Evolutionary conservation across 352 stramenopile species (phyloP).

Genomic region (Globisporangium barbulae): DNA sequence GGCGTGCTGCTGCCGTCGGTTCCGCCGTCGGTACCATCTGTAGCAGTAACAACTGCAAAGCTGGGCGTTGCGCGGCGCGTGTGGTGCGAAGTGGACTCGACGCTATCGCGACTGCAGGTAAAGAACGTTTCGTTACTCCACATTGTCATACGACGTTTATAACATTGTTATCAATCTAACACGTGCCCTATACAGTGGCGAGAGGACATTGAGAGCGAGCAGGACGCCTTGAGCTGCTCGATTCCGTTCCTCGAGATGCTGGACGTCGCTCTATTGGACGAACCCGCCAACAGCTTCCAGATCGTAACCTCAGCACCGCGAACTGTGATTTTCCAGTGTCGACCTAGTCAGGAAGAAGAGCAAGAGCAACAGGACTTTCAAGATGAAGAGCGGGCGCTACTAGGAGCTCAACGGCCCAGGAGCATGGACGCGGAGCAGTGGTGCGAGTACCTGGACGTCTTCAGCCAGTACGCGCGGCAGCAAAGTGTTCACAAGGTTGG

Average conservation of each 20-base stretch:
- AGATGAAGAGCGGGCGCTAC: constrained; percentile 3
- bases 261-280: constrained; percentile 20
- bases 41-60: background rate
- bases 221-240: constrained; percentile 10
- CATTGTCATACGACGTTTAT: background rate
- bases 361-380: background rate
- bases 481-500: background rate
- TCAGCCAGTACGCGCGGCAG: constrained; percentile 38
- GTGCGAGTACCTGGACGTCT: constrained; percentile 46
- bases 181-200: constrained; percentile 29
- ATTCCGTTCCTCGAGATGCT: constrained; percentile 36
- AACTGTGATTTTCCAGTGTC: constrained; percentile 48
- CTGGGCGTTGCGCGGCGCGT: constrained; percentile 39
- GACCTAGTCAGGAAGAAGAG: constrained; percentile 3
- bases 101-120: constrained; percentile 36
- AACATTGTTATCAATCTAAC: background rate
- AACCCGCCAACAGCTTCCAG: constrained; percentile 31
- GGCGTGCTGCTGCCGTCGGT: background rate
- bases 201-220: constrained; percentile 17
- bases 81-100: constrained; percentile 52
- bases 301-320: constrained; percentile 31
- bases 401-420: background rate
- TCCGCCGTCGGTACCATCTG: too few relatives aligned
- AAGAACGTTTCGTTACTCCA: too few relatives aligned
- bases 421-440: constrained; percentile 34